These are phyloP conservation scores for Arthrobotrys musiformis DNA, from an alignment of 2,329 filamentous ascomycete species.

Conservation along the genomic window DNA sequence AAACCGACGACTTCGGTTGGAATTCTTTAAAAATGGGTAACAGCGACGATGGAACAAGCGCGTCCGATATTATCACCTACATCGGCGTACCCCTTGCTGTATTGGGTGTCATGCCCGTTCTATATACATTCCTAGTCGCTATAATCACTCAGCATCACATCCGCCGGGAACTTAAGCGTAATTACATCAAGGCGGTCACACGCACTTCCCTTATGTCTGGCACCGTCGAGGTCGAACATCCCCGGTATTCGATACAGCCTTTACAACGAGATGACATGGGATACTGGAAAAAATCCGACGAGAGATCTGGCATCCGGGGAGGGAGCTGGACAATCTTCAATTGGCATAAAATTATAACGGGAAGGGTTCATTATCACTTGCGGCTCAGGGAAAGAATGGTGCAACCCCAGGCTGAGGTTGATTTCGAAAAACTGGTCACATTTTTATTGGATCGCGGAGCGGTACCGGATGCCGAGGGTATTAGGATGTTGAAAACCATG, in stretches of 20 bases:
- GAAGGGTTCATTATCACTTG: conserved; percentile 70
- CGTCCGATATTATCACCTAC: conserved; percentile 69
- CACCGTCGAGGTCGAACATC: conserved; percentile 74
- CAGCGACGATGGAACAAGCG: conserved; percentile 57
- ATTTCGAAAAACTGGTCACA: conserved; percentile 71
- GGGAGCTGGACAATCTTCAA: conserved; percentile 75
- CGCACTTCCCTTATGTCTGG: conserved; percentile 74
- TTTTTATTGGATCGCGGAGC: conserved; percentile 74
- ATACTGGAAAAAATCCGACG: conserved; percentile 70
- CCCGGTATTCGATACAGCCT: conserved; percentile 73
- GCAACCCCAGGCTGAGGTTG: conserved; percentile 66
- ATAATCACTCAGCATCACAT: conserved; percentile 72
- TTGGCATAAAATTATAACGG: conserved; percentile 73
- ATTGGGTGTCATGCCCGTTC: conserved; percentile 71
- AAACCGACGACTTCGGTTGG: background rate
- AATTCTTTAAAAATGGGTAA: conserved; percentile 20
- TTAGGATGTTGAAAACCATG: conserved; percentile 69
- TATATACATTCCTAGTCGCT: conserved; percentile 73
- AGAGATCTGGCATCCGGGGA: conserved; percentile 69
- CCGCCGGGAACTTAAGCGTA: conserved; percentile 69
- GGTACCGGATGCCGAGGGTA: conserved; percentile 70
- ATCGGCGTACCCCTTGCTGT: conserved; percentile 71
- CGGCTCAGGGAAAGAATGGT: conserved; percentile 64
- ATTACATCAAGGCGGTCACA: conserved; percentile 71
- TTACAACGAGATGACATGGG: conserved; percentile 68